Conservation (phyloP, 2,329 filamentous ascomycete species). For the Nannizzia gypsea region DNA sequence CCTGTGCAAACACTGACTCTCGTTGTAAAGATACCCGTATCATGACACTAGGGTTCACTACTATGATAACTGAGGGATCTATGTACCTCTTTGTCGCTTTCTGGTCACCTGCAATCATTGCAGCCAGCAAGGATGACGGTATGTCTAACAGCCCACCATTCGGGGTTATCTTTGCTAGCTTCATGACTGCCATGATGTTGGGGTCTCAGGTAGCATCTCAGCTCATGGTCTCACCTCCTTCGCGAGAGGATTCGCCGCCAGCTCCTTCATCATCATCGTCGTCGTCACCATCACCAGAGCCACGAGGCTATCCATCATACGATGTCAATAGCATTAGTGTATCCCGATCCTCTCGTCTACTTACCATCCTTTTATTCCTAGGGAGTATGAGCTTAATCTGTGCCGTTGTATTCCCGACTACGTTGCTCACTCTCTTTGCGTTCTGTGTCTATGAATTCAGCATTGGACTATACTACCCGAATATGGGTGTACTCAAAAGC, state of each 20-base stretch:
- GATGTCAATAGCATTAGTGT: conserved; percentile 18
- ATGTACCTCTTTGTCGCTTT: conserved; percentile 55
- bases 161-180: conserved; percentile 30
- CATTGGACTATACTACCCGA: conserved; percentile 48
- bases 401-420: conserved; percentile 29
- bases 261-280: neutral
- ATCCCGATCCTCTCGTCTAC: conserved; percentile 24
- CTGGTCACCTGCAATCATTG: conserved; percentile 46
- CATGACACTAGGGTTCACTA: conserved; percentile 40
- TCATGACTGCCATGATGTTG: conserved; percentile 50
- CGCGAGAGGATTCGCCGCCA: neutral
- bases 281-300: neutral
- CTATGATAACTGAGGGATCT: conserved; percentile 45
- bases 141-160: conserved; percentile 30
- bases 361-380: conserved; percentile 31
- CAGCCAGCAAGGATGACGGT: conserved; percentile 22
- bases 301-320: neutral
- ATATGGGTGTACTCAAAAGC: conserved; percentile 45
- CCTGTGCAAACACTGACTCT: neutral
- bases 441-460: conserved; percentile 48
- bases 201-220: conserved; percentile 45
- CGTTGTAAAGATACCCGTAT: conserved; percentile 35
- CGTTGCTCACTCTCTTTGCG: conserved; percentile 41
- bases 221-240: conserved; percentile 14
- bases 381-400: conserved; percentile 32